Evolutionary conservation across 2,329 filamentous ascomycete species (phyloP).

Genomic region (Cladosporium austrohemisphaericum): DNA sequence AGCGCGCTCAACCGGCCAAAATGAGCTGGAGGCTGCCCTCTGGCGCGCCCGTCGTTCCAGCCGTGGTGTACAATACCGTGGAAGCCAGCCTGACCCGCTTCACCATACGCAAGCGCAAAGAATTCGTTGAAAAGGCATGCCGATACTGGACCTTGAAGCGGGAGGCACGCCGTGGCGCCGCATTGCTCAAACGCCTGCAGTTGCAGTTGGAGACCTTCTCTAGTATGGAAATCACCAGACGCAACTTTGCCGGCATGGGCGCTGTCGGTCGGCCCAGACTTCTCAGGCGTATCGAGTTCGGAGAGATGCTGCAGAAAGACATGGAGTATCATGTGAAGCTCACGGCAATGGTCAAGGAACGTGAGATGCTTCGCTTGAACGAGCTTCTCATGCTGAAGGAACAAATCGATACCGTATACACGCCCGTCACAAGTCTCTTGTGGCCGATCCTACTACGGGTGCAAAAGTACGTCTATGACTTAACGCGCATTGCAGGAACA

Average conservation of each 20-base stretch:
- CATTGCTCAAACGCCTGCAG: conserved; percentile 87
- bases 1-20: conserved; percentile 54
- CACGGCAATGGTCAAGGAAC: conserved; percentile 66
- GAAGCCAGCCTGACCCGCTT: conserved; percentile 81
- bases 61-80: conserved; percentile 80
- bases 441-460: conserved; percentile 76
- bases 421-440: conserved; percentile 76
- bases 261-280: conserved; percentile 74
- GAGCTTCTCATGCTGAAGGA: conserved; percentile 71
- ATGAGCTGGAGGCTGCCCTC: conserved; percentile 88
- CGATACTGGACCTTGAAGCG: conserved; percentile 98
- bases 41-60: conserved; percentile 88
- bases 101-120: conserved; percentile 78
- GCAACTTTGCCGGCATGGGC: conserved; percentile 95
- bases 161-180: conserved; percentile 85
- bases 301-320: conserved; percentile 69
- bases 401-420: conserved; percentile 86
- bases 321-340: conserved; percentile 71
- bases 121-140: conserved; percentile 88
- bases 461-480: conserved; percentile 61
- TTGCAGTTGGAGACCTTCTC: conserved; percentile 95
- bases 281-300: conserved; percentile 81
- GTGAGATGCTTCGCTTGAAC: conserved; percentile 74
- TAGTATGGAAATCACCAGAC: conserved; percentile 92
- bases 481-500: background rate